Conservation (phyloP, 2,329 filamentous ascomycete genomes). For the Neofusicoccum sp. region DNA sequence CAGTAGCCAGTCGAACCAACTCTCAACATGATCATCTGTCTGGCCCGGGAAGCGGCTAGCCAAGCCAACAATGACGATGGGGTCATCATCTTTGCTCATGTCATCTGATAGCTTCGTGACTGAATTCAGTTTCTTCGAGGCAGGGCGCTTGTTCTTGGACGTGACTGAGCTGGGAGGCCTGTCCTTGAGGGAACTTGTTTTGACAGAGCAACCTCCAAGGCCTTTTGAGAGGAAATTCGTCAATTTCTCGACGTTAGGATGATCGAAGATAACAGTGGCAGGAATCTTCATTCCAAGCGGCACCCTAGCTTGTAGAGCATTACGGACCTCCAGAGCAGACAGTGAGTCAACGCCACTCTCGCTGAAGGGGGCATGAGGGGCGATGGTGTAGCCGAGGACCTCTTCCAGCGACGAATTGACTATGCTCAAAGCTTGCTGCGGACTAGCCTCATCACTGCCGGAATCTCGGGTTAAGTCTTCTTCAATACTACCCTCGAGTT, state of each 20-base stretch:
- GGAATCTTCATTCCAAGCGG: not conserved
- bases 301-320: not conserved
- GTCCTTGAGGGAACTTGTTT: no score
- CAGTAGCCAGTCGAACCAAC: slow-evolving; percentile 29
- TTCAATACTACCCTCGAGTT: no score
- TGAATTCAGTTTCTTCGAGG: not conserved
- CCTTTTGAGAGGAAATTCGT: not conserved
- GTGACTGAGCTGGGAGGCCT: no score
- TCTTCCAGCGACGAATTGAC: not conserved
- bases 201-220: not conserved
- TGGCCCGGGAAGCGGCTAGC: slow-evolving; percentile 32
- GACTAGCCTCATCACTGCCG: no score
- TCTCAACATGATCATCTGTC: slow-evolving; percentile 30
- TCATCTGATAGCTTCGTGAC: no score
- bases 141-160: no score
- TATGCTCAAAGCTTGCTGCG: not conserved
- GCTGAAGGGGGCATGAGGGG: not conserved
- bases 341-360: not conserved
- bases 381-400: not conserved
- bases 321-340: not conserved
- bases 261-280: not conserved
- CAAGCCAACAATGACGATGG: slow-evolving; percentile 47
- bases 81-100: slow-evolving; percentile 1
- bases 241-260: not conserved
- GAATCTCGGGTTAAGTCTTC: no score